Conservation (phyloP, 1,284 basidiomycete genomes). For the Fomitiporia mediterranea region DNA sequence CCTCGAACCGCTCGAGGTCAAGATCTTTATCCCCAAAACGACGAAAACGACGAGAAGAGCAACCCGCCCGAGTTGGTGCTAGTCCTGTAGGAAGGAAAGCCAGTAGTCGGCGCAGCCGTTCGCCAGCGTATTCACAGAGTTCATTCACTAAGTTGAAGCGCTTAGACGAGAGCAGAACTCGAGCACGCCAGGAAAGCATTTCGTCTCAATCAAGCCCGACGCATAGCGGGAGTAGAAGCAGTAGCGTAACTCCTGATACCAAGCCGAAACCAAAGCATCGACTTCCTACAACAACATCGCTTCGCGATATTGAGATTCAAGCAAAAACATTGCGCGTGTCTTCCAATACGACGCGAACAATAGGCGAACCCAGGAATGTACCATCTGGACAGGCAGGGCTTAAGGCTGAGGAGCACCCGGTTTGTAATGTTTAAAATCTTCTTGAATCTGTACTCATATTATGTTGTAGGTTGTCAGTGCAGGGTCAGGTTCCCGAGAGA, state of each 20-base stretch:
- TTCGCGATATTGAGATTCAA: slow-evolving; percentile 36
- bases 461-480: background rate
- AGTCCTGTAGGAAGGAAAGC: slow-evolving; percentile 7
- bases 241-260: slow-evolving; percentile 45
- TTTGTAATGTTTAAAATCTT: background rate
- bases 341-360: background rate
- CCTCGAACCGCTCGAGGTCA: slow-evolving; percentile 62
- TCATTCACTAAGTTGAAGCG: slow-evolving; percentile 17
- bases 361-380: background rate
- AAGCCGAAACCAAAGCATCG: slow-evolving; percentile 56
- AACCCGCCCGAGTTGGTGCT: slow-evolving; percentile 16
- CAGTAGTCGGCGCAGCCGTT: slow-evolving; percentile 1
- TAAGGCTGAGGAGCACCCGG: background rate
- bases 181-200: slow-evolving; percentile 38
- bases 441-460: background rate
- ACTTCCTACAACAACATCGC: slow-evolving; percentile 46
- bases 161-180: slow-evolving; percentile 27
- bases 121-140: slow-evolving; percentile 10
- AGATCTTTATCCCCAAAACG: slow-evolving; percentile 53
- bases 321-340: slow-evolving; percentile 17
- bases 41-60: slow-evolving; percentile 32
- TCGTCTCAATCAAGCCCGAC: slow-evolving; percentile 44
- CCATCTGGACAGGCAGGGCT: background rate
- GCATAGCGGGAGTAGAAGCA: slow-evolving; percentile 48
- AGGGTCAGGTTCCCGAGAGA: slow-evolving; percentile 13